Percentiles rank a stretch among this genome's conserved stretches.
phyloP scores from a whole-genome alignment of 345 rosid species.

The Brassica nigra region DNA sequence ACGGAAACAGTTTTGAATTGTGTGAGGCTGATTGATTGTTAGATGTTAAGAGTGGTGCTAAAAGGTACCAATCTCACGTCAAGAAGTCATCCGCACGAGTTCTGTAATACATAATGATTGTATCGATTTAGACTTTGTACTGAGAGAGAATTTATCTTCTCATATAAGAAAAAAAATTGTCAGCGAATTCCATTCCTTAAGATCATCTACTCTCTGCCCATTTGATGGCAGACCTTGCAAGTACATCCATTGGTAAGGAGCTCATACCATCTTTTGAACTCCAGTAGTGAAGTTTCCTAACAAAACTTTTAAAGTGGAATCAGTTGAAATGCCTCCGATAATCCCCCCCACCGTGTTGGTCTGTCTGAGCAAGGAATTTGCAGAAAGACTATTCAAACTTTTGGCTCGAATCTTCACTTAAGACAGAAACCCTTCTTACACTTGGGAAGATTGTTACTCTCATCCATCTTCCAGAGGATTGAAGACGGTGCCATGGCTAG shows the following conservation, averaged over 20 bases:
- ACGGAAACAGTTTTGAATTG: conserved; percentile 16
- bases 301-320: conserved; percentile 53
- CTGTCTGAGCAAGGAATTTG: conserved; percentile 50
- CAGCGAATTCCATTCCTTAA: neutral
- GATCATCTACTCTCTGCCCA: too few relatives aligned
- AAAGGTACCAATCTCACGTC: conserved; percentile 1
- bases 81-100: neutral
- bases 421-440: conserved; percentile 47
- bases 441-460: conserved; percentile 51
- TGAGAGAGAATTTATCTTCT: neutral
- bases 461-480: conserved; percentile 51
- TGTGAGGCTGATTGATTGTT: conserved; percentile 24
- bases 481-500: conserved; percentile 56
- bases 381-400: conserved; percentile 29
- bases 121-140: conserved; percentile 4
- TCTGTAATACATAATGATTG: conserved; percentile 30
- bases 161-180: neutral
- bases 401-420: conserved; percentile 33
- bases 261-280: conserved; percentile 51
- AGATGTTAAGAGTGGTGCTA: conserved; percentile 4
- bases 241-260: conserved; percentile 61
- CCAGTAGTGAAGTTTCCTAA: conserved; percentile 56
- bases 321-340: conserved; percentile 65
- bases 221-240: conserved; percentile 50
- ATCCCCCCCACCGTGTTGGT: conserved; percentile 61